A percentile compares a stretch with the other conserved stretches of the same genome.
Conservation (phyloP, 2,329 filamentous ascomycete genomes). For the Cladosporium sp. region DNA sequence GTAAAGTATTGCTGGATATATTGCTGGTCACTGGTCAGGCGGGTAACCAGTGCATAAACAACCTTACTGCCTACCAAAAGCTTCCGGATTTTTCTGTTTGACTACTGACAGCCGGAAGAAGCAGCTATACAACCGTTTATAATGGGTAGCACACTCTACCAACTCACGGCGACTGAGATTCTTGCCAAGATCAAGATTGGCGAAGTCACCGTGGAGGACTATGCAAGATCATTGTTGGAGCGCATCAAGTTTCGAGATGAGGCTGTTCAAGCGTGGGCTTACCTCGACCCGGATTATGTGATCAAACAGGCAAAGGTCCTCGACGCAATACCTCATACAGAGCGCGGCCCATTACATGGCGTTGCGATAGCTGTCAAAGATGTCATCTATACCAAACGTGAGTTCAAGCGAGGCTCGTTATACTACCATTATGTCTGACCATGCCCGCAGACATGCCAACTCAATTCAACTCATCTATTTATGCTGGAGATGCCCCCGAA, state of each 20-base stretch:
- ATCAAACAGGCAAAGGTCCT: constrained; percentile 52
- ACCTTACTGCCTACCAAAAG: not conserved
- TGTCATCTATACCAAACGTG: constrained; percentile 51
- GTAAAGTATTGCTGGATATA: not conserved
- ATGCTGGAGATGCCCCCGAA: constrained; percentile 45
- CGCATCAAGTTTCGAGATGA: constrained; percentile 15
- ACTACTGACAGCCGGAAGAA: not conserved
- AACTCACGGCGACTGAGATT: constrained; percentile 48
- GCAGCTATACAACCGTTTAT: not conserved
- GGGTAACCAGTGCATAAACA: not conserved
- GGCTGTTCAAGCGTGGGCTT: constrained; percentile 18
- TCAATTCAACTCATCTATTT: constrained; percentile 57
- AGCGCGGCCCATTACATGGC: constrained; percentile 59
- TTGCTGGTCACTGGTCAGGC: not conserved
- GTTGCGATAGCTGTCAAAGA: constrained; percentile 62
- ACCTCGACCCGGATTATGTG: constrained; percentile 41
- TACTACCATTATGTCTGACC: constrained; percentile 25
- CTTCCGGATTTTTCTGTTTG: not conserved
- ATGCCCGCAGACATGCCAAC: constrained; percentile 51
- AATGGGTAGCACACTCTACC: constrained; percentile 25
- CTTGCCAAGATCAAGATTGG: constrained; percentile 41
- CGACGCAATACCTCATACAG: constrained; percentile 49
- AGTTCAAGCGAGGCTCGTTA: constrained; percentile 35
- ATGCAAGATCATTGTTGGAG: constrained; percentile 6
- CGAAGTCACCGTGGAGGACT: constrained; percentile 49